phyloP scores from a whole-genome alignment of 129 eudicot species.

The Daucus carota region DH1_v3.0 NC_030387.2:40819001-40819500 shows the following conservation, averaged over 20 bases:
- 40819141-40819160: slow-evolving; percentile 98
- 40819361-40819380: too few species aligned
- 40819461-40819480: too few species aligned
- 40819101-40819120: slow-evolving; percentile 74
- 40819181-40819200: neutral
- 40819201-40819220: neutral
- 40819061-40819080: slow-evolving; percentile 47
- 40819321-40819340: too few species aligned
- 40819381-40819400: too few species aligned
- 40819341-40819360: too few species aligned
- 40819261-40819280: neutral
- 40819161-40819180: slow-evolving; percentile 21
- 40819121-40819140: slow-evolving; percentile 81
- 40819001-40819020: slow-evolving; percentile 30
- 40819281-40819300: neutral
- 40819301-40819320: too few species aligned
- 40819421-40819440: too few species aligned
- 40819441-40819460: too few species aligned
- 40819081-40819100: slow-evolving; percentile 64
- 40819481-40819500: too few species aligned
- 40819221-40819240: neutral
- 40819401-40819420: too few species aligned
- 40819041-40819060: slow-evolving; percentile 77
- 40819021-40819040: slow-evolving; percentile 44
- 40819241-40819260: neutral